Conservation (phyloP, 2,329 filamentous ascomycete genomes). For the Paramyrothecium sp. region DNA sequence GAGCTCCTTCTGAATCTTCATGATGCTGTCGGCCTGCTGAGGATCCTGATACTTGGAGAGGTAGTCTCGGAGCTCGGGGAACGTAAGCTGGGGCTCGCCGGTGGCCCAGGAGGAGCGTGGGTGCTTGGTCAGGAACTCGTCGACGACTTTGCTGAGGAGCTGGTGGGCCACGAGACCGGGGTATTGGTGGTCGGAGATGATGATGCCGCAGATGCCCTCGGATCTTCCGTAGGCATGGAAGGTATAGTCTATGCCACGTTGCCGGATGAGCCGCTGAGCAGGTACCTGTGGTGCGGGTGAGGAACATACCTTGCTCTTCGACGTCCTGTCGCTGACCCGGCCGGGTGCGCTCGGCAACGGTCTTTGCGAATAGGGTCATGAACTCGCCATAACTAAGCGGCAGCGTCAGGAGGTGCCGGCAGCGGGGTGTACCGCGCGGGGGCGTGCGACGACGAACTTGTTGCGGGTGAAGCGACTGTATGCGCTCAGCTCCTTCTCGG, state of each 20-base stretch:
- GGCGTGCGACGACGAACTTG: slow-evolving; percentile 47
- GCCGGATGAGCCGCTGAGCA: slow-evolving; percentile 12
- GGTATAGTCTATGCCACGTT: slow-evolving; percentile 53
- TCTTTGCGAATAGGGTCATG: slow-evolving; percentile 84
- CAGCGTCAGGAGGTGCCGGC: slow-evolving; percentile 11
- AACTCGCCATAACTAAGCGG: slow-evolving; percentile 52
- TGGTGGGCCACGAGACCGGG: slow-evolving; percentile 79
- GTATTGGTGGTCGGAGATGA: slow-evolving; percentile 76
- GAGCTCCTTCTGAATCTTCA: slow-evolving; percentile 94
- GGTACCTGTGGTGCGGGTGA: neutral
- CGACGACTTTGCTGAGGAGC: slow-evolving; percentile 79
- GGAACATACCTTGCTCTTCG: slow-evolving; percentile 67
- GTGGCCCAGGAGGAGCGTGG: slow-evolving; percentile 67
- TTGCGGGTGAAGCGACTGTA: slow-evolving; percentile 79
- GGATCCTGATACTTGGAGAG: slow-evolving; percentile 77
- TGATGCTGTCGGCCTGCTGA: slow-evolving; percentile 83
- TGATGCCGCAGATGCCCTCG: slow-evolving; percentile 72
- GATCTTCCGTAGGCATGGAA: slow-evolving; percentile 78
- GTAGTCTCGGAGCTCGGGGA: slow-evolving; percentile 80
- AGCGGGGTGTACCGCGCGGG: slow-evolving; percentile 1
- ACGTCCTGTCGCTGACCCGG: slow-evolving; percentile 83
- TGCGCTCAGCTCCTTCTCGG: slow-evolving; percentile 73
- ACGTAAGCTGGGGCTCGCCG: slow-evolving; percentile 52
- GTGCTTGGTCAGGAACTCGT: slow-evolving; percentile 80
- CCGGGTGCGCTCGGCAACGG: slow-evolving; percentile 79